A percentile compares a stretch with the other conserved stretches of the same genome.
Conservation (phyloP, 1,139 yeast species). For the Kurtzmaniella quercitrusa region DNA sequence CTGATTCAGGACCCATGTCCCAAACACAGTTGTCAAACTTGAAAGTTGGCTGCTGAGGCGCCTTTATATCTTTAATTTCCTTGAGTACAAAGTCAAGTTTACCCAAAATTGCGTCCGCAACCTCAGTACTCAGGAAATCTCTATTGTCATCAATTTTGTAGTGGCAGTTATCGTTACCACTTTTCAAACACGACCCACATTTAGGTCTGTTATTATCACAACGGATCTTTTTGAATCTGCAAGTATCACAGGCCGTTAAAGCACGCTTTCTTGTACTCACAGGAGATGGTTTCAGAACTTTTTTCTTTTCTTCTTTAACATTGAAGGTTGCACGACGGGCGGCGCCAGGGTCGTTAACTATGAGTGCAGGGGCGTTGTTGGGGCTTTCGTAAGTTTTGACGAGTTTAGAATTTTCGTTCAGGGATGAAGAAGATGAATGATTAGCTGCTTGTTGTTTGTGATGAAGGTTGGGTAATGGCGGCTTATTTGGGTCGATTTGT, state of each 20-base stretch:
- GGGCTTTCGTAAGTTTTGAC: neutral
- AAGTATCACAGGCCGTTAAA: constrained; percentile 45
- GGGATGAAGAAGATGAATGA: neutral
- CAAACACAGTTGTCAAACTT: constrained; percentile 25
- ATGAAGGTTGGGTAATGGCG: neutral
- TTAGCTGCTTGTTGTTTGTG: neutral
- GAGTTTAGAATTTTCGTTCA: neutral
- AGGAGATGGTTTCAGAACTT: constrained; percentile 5
- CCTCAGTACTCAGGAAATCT: constrained; percentile 23
- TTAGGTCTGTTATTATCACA: constrained; percentile 51
- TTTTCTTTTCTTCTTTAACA: neutral
- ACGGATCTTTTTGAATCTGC: constrained; percentile 44
- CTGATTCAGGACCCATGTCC: constrained; percentile 39
- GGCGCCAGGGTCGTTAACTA: neutral
- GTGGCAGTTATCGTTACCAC: constrained; percentile 28
- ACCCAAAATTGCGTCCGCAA: constrained; percentile 23
- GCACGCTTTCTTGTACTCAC: constrained; percentile 34
- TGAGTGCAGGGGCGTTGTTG: neutral
- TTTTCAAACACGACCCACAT: constrained; percentile 47
- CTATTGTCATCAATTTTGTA: constrained; percentile 28
- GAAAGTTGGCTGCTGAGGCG: neutral
- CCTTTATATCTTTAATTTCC: constrained; percentile 21
- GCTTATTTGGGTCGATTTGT: neutral
- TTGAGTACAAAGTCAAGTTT: constrained; percentile 30
- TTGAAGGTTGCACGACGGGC: neutral